These are phyloP conservation scores for Micractinium conductrix DNA, from an alignment of 139 green algal genomes.

Conservation along the genomic window DNA sequence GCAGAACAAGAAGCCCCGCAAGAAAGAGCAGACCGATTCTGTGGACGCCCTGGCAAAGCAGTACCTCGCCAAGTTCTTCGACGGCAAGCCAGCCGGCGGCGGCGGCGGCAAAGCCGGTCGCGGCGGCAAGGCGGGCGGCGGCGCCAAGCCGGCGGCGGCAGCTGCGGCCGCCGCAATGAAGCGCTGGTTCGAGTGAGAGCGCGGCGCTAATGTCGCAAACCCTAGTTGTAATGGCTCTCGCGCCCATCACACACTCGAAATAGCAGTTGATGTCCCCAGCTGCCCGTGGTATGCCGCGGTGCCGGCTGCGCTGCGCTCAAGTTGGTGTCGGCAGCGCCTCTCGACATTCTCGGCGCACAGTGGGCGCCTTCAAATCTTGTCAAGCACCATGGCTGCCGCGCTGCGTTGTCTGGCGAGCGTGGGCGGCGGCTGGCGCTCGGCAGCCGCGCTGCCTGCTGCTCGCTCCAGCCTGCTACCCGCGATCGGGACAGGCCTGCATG, in stretches of 20 bases:
- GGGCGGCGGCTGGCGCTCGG: neutral
- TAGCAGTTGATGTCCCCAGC: too few relatives aligned
- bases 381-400: neutral
- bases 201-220: too few relatives aligned
- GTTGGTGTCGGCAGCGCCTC: too few relatives aligned
- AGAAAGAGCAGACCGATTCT: slow-evolving; percentile 38
- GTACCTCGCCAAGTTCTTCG: slow-evolving; percentile 33
- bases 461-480: neutral
- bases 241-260: too few relatives aligned
- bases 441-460: neutral
- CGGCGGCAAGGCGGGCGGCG: slow-evolving; percentile 9
- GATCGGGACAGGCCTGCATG: neutral
- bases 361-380: neutral
- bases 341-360: neutral
- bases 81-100: too few relatives aligned
- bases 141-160: slow-evolving; percentile 4
- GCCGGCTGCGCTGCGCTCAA: too few relatives aligned
- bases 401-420: neutral
- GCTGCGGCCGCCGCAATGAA: slow-evolving; percentile 14
- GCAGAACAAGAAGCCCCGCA: slow-evolving; percentile 21
- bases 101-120: neutral
- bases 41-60: slow-evolving; percentile 53
- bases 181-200: slow-evolving; percentile 34
- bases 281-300: neutral
- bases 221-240: too few relatives aligned